These are phyloP conservation scores for Leucaena leucocephala DNA, from an alignment of 306 rosid species.

Conservation along the genomic window DNA sequence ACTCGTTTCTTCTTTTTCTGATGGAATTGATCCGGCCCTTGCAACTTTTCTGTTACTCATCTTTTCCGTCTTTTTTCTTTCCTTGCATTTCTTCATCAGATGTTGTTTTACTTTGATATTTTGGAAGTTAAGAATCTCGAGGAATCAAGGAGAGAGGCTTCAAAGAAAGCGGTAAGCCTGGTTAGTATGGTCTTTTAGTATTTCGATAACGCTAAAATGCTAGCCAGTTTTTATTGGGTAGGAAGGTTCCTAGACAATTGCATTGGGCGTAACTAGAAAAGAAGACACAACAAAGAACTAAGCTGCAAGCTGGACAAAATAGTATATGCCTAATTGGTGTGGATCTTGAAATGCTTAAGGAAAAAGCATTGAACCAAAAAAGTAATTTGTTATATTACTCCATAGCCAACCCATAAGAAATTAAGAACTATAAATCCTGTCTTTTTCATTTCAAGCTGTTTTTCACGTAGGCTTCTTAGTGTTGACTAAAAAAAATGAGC, in stretches of 20 bases:
- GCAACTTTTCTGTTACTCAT: conserved; percentile 22
- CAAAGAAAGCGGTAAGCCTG: conserved; percentile 57
- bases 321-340: neutral
- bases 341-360: conserved; percentile 14
- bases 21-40: conserved; percentile 26
- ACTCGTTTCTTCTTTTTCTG: neutral
- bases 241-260: conserved; percentile 5
- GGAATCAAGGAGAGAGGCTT: conserved; percentile 47
- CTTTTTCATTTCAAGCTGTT: conserved; percentile 12
- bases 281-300: conserved; percentile 7
- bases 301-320: neutral
- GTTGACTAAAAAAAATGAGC: conserved; percentile 10
- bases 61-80: conserved; percentile 4
- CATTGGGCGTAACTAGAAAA: neutral
- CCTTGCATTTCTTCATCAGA: conserved; percentile 47
- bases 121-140: conserved; percentile 61
- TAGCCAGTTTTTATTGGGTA: conserved; percentile 23
- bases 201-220: conserved; percentile 23
- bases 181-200: conserved; percentile 12
- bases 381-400: conserved; percentile 27
- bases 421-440: neutral
- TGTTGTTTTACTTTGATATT: conserved; percentile 63
- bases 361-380: neutral
- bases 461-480: conserved; percentile 21
- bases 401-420: neutral